Evolutionary conservation across 352 stramenopile species (phyloP), one percentile per base, ranked within the genome.

Genomic region (Phytophthora pluvialis): DNA sequence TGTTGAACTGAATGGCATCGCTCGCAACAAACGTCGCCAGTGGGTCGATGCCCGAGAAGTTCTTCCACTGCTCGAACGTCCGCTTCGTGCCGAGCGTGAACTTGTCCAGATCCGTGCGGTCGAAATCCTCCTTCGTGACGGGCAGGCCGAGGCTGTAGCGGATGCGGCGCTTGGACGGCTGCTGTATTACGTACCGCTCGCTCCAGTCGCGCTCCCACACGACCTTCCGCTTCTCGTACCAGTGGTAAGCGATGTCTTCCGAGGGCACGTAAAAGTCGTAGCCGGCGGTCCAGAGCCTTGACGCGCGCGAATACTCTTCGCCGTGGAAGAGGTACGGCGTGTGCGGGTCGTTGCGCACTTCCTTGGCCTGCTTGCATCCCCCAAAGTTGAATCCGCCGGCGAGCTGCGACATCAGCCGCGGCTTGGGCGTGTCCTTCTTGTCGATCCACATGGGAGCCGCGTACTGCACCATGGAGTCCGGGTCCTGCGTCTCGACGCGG

Each of bases 331-430:
- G 69, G 51, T 85, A 93, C 35, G 81, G 86, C 16, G 86, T 93
- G 62, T 90, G 78, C 36, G 86, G 86, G 64, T 94, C 86, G 55
- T 90, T 91, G 35, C 86, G 86, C 56, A 94, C 79, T 46, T 89
- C 77, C 49, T 86, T 86, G 12, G 73, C 81, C 52, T 90, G 80
- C 31, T 73, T 76, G 67, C 86, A 92, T 46, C 78, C 79, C 52
- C 83, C 83, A 67, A 94, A 94, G 64, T 92, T 93, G 77, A 94
- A 94, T 48, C 86, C 86, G 9, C 80, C 83, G 7, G 85, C 85
- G 16, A 94, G 67, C 51, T 94, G 85, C 38, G 85, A 94, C 81
- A 91, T 90, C 36, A 94, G 61, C 0, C 80, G 73, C 6, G 85
- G 83, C 77, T 89, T 90, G n/a, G 73, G 69, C 15, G 80, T 83